Base-by-base conservation (phyloP, 176 grass and related monocot species). In the Oryza meridionalis region DNA sequence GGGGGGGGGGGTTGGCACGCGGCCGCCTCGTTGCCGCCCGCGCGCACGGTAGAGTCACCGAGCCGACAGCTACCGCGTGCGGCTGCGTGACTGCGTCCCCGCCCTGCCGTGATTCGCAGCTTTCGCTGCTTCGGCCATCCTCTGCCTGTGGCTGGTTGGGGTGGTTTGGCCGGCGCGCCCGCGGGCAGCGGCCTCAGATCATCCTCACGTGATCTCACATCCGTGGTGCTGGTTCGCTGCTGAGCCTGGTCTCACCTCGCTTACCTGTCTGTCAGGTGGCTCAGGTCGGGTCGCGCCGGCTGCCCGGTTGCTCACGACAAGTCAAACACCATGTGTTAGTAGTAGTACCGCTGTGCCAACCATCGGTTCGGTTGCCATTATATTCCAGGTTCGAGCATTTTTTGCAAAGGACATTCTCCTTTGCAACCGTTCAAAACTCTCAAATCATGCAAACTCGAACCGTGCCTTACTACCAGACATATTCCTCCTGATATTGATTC, bases 131-230 rank as follows among this genome's bases (percentile, higher is more conserved):
- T 51, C 14, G 49, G 13, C 49, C 9, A 8, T 11, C 15, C 14
- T 51, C 12, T 51, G 14, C 4, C 49, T 13, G 14, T 4, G 29
- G 2, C 29, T 31, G 29, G 29, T 29, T 13, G 15, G 16, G 16
- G 50, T 12, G 40, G 10, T 80, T 47, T 75, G 87, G 76, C 46
- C 87, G 63, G 87, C 69, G 81, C 75, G 17, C 35, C 33, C 35
- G 35, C 35, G 35, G 35, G 35, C 35, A 37, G 35, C 35, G 35
- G 35, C 35, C 35, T 37, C 35, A 72, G 69, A 67, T 78, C 26
- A 1, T 65, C n/a, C 24, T 70, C 65, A 68, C 63, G 43, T 68
- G 61, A 65, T 22, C 49, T 7, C 2, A 11, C 7, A 49, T 49
- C 7, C 11, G 45, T 45, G 50, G 11, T 12, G 4, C 83, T 4